Evolutionary conservation across 768 basidiomycete species (phyloP).

Genomic region (Pleurotus djamor): DNA sequence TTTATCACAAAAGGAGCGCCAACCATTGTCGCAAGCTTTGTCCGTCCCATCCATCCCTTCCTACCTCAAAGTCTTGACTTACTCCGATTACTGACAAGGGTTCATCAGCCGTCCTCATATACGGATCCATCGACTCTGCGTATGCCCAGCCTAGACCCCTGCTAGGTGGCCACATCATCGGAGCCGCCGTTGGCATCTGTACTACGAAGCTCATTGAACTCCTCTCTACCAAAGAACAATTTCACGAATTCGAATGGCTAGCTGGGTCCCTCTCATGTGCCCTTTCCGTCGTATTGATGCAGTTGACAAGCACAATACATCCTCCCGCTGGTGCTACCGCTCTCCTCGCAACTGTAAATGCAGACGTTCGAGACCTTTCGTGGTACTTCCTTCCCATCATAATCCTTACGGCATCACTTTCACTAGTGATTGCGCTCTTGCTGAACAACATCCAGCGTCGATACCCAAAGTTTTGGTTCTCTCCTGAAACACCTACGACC

Average conservation of each 20-base stretch:
- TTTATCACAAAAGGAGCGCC: conserved; percentile 46
- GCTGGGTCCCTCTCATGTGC: conserved; percentile 44
- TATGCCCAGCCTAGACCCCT: conserved; percentile 52
- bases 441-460: conserved; percentile 50
- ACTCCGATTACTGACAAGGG: conserved; percentile 28
- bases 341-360: conserved; percentile 41
- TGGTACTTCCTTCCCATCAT: conserved; percentile 56
- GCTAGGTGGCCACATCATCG: conserved; percentile 49
- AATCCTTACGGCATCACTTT: conserved; percentile 43
- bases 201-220: conserved; percentile 50
- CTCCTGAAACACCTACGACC: neutral
- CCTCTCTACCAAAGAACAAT: conserved; percentile 37
- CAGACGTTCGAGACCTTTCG: conserved; percentile 36
- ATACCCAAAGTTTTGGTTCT: conserved; percentile 50
- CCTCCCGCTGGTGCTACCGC: conserved; percentile 62
- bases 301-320: conserved; percentile 48
- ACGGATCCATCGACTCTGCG: conserved; percentile 50
- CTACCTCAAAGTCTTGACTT: neutral
- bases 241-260: conserved; percentile 46
- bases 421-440: conserved; percentile 41
- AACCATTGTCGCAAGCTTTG: conserved; percentile 45
- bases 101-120: conserved; percentile 53
- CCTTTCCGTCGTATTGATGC: conserved; percentile 43
- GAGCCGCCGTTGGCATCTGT: conserved; percentile 44
- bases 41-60: conserved; percentile 18